Evolutionary conservation across 2,329 filamentous ascomycete species (phyloP), one percentile per base, ranked within the genome.

Genomic region (Geosmithia putterillii): DNA sequence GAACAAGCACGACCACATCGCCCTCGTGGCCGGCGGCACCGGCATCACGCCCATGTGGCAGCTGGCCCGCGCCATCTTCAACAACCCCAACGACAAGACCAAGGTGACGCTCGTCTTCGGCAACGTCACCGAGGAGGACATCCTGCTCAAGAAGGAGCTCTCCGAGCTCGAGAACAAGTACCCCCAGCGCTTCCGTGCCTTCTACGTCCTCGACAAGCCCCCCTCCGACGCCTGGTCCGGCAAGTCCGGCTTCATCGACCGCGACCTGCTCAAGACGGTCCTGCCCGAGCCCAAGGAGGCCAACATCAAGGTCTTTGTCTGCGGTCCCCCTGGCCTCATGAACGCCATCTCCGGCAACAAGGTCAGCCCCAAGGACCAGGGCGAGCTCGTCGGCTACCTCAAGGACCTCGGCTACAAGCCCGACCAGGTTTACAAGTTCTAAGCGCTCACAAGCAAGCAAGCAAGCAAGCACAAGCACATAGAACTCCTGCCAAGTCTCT

Each of bases 41-140:
- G 92, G 92, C 48, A 94, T 98, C 63, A 92, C 92, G 10, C 92
- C 92, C 53, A 95, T 96, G 90, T 96, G 86, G 74, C 92, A 98
- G 73, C 80, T 98, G 39, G 73, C 79, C 51, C 86, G 86, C 49
- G 76, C 81, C 58, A 95, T 98, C 68, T 94, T 96, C 80, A 86
- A 83, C 66, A 94, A 95, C 76, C 87, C 90, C 47, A 78, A 86
- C 38, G 92, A 98, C 70, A 89, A 92, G 78, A 98, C 92, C 55
- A 94, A 95, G 73, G 88, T 98, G 37, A 96, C 90, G 6, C 79
- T 98, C 25, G 76, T 98, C 34, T 95, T 90, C 58, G 92, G 87
- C 52, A 98, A 96, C 69, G 67, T 95, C 47, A 71, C 69, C 21
- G 86, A 96, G 69, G 77, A 90, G 51, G 92, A 98, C 58, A 95